Conservation (phyloP, 768 basidiomycete genomes). For the Cantharellus anzutake region DNA sequence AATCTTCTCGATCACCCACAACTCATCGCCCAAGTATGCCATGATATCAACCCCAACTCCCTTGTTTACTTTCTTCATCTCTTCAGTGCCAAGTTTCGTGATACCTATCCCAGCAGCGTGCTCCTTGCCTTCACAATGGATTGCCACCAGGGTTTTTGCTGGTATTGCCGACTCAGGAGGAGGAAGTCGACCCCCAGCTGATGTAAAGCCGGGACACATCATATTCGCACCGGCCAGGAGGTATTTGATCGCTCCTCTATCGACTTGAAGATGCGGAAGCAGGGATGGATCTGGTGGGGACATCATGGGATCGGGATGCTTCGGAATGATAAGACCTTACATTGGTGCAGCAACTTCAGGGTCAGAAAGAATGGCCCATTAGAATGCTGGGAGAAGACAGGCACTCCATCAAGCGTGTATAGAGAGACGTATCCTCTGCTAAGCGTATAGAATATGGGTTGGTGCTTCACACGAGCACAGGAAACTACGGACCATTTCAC, state of each 20-base stretch:
- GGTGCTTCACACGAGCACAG: slow-evolving; percentile 7
- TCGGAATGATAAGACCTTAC: slow-evolving; percentile 26
- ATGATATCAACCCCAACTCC: slow-evolving; percentile 75
- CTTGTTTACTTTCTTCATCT: slow-evolving; percentile 80
- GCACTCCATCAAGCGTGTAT: slow-evolving; percentile 72
- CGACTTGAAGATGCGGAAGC: slow-evolving; percentile 73
- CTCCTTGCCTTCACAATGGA: slow-evolving; percentile 92
- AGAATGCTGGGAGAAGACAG: slow-evolving; percentile 89
- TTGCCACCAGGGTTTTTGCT: slow-evolving; percentile 63
- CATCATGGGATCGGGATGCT: not conserved
- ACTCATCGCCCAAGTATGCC: slow-evolving; percentile 74
- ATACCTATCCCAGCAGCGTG: slow-evolving; percentile 76
- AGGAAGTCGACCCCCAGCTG: slow-evolving; percentile 75
- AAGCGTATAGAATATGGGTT: slow-evolving; percentile 13
- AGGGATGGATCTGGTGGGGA: slow-evolving; percentile 60
- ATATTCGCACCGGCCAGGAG: slow-evolving; percentile 83
- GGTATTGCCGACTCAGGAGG: slow-evolving; percentile 46
- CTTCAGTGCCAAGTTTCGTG: slow-evolving; percentile 66
- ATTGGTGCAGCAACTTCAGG: slow-evolving; percentile 76
- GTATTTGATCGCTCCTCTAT: slow-evolving; percentile 96
- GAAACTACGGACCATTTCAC: slow-evolving; percentile 65
- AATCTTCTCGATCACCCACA: slow-evolving; percentile 54
- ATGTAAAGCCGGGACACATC: slow-evolving; percentile 96
- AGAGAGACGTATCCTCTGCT: slow-evolving; percentile 94
- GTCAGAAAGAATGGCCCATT: slow-evolving; percentile 89